Conservation (phyloP, 1,284 basidiomycete genomes). For the Ustilago tritici region DNA sequence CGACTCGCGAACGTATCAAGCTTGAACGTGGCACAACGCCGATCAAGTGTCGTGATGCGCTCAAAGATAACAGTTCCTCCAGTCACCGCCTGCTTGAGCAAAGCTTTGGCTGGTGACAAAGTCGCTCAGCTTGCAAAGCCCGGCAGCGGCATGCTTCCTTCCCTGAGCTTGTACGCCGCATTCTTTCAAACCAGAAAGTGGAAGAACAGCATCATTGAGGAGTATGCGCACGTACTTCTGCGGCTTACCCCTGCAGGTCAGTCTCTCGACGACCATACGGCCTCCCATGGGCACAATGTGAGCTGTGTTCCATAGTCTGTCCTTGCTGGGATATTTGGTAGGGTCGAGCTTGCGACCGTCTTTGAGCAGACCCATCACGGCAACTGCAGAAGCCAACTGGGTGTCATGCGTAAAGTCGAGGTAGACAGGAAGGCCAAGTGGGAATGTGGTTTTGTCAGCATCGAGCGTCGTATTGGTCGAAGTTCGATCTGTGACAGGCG, state of each 20-base stretch:
- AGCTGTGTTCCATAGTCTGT: constrained; percentile 19
- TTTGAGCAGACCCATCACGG: constrained; percentile 22
- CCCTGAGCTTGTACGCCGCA: constrained; percentile 22
- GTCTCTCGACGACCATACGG: constrained; percentile 16
- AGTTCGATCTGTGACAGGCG: constrained; percentile 20
- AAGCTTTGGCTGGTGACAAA: constrained; percentile 29
- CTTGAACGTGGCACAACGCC: not conserved
- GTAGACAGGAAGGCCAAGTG: constrained; percentile 14
- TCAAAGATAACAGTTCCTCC: constrained; percentile 25
- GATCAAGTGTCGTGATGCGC: not conserved
- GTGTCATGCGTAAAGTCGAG: constrained; percentile 34
- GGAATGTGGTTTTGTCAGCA: constrained; percentile 14
- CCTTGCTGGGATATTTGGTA: constrained; percentile 2
- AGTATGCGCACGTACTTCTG: constrained; percentile 26
- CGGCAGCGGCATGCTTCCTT: constrained; percentile 12
- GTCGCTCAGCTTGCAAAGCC: constrained; percentile 20
- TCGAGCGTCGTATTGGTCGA: constrained; percentile 29
- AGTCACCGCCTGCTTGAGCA: constrained; percentile 29
- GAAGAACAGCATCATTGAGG: constrained; percentile 24
- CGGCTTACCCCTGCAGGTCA: constrained; percentile 15
- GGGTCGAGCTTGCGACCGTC: constrained; percentile 11
- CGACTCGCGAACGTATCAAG: too few relatives aligned
- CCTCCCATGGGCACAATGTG: constrained; percentile 29
- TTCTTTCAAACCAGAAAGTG: constrained; percentile 12
- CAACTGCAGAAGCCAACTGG: constrained; percentile 20